A percentile compares a stretch with the other conserved stretches of the same genome.
Evolutionary conservation across 2,329 filamentous ascomycete genomes (phyloP).

Genomic region (Colletotrichum chrysophilum): DNA sequence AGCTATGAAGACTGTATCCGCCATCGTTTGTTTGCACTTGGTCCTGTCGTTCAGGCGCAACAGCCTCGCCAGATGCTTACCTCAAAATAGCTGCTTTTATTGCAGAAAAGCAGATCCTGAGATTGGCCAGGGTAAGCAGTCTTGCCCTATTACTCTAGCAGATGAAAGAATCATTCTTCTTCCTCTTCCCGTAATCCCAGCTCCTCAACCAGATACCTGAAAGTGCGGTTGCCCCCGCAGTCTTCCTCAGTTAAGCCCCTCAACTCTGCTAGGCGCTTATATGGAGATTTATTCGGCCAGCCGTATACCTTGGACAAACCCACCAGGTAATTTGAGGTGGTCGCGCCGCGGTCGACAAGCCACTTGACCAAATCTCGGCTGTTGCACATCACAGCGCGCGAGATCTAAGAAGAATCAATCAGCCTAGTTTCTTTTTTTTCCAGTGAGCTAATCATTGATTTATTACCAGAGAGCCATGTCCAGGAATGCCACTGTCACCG

Average conservation of each 20-base stretch:
- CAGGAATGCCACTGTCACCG: no score
- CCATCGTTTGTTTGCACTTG: background rate
- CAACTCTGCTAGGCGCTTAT: background rate
- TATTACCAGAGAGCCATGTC: background rate
- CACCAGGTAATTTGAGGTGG: background rate
- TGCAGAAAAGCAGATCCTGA: background rate
- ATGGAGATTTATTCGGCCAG: background rate
- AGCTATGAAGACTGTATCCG: background rate
- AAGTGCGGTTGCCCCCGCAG: background rate
- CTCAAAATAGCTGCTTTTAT: background rate
- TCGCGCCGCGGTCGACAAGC: background rate
- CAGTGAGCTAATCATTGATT: background rate
- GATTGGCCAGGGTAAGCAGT: rapidly evolving
- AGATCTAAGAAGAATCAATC: background rate
- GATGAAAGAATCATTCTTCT: background rate
- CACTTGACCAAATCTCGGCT: background rate
- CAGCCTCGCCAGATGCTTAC: background rate
- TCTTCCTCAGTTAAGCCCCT: background rate
- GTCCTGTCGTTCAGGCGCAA: background rate
- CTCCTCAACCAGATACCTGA: background rate
- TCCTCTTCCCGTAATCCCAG: background rate
- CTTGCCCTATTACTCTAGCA: background rate
- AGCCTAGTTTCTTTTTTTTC: background rate
- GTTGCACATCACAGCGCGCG: background rate
- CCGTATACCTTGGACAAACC: background rate